Percentiles rank a stretch among this genome's conserved stretches.
Evolutionary conservation across 495 filamentous ascomycete genomes (phyloP).

Genomic region (Platismatia glauca): DNA sequence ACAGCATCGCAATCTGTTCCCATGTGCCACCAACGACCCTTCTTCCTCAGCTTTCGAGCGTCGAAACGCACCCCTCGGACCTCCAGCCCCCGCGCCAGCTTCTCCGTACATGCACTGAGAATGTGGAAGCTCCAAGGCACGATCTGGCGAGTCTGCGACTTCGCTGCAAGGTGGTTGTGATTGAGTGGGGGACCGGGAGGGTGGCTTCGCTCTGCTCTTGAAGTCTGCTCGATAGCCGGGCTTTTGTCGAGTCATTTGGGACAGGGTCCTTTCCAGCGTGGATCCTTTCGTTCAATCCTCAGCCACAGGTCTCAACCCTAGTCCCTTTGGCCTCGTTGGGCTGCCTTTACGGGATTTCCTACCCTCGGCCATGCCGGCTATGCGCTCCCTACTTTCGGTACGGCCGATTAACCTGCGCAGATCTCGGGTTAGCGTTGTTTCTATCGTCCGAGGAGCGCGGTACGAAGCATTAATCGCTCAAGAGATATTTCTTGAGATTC

Average conservation of each 20-base stretch:
- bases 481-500: background rate
- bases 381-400: conserved; percentile 14
- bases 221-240: background rate
- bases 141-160: background rate
- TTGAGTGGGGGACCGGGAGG: no score
- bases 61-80: background rate
- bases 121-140: background rate
- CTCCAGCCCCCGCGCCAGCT: background rate
- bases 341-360: conserved; percentile 17
- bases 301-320: conserved; percentile 11
- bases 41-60: background rate
- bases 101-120: background rate
- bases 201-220: background rate
- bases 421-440: background rate
- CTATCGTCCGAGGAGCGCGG: no score
- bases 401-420: conserved; percentile 3
- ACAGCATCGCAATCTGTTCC: background rate
- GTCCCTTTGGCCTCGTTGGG: conserved; percentile 15
- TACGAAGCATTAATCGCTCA: background rate
- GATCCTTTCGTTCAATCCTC: conserved; percentile 12
- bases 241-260: background rate
- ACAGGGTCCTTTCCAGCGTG: no score
- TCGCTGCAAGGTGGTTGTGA: background rate
- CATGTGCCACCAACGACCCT: background rate
- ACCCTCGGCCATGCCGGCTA: conserved; percentile 17